Base-by-base conservation (phyloP, 805 yeast species). In the Kluyveromyces siamensis region DNA sequence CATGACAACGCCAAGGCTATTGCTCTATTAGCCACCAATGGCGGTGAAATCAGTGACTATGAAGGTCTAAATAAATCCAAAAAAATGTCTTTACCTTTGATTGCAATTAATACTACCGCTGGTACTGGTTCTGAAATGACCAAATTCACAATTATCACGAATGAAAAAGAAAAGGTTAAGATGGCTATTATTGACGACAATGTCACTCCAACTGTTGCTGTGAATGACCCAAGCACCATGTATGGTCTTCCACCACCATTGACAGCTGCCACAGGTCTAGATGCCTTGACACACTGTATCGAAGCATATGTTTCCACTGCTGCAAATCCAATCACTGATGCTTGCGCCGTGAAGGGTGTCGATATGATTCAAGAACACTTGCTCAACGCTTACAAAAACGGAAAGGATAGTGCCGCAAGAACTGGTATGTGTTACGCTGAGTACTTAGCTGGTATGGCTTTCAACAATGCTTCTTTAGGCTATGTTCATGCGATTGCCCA, bases 81-180 rank as follows among this genome's bases (percentile, higher is more conserved):
- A 50, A 50, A 51, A 27, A 46, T 47, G n/a, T 39, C 49, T 44
- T 36, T 55, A 25, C 75, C 75, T 6, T 51, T 72, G 52, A 65
- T 71, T 48, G 74, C 75, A 6, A 63, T 72, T 39, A 74, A 74
- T 41, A 72, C 75, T 18, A 72, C 75, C 6, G 74, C 75, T 11
- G 75, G 75, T 18, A 72, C 75, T 18, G 75, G 75, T 19, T 71
- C 75, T 8, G 75, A 72, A 56, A 69, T 74, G 48, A 72, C 75
- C 8, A 73, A 73, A 25, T 71, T 74, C 16, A 73, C 75, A 40
- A 71, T 72, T 45, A 72, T 72, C 54, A 72, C 72, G 47, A 59
- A 70, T 47, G 65, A 66, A 9, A 60, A 59, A n/a, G 61, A 65
- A 48, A 65, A 66, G 52, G 63, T 73, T 48, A 72, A 72, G 55